A percentile compares a stretch with the other conserved stretches of the same genome.
Conservation (phyloP, 1,284 basidiomycete genomes). For the Malassezia sp. region DNA sequence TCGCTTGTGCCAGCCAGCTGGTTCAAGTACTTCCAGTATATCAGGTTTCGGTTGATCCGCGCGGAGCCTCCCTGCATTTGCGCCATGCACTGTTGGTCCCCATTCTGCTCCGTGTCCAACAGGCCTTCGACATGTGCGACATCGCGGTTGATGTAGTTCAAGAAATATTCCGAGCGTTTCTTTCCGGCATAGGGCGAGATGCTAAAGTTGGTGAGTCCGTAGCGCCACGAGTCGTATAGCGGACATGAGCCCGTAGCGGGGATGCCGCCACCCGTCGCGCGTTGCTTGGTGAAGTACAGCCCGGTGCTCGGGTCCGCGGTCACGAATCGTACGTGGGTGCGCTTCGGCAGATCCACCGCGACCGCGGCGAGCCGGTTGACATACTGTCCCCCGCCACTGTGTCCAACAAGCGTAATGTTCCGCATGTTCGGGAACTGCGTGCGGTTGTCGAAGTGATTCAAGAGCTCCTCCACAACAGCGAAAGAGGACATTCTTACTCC, state of each 20-base stretch:
- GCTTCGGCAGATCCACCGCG: neutral
- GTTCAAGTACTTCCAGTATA: slow-evolving; percentile 39
- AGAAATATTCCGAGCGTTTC: slow-evolving; percentile 10
- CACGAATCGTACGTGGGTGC: slow-evolving; percentile 25
- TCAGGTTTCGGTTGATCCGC: slow-evolving; percentile 19
- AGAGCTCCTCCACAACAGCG: slow-evolving; percentile 20
- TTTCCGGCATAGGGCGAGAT: neutral
- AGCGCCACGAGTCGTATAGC: slow-evolving; percentile 27
- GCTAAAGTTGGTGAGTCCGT: slow-evolving; percentile 18
- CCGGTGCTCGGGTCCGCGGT: slow-evolving; percentile 27
- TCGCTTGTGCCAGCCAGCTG: slow-evolving; percentile 17
- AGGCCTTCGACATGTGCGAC: slow-evolving; percentile 27
- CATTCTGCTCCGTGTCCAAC: slow-evolving; percentile 16
- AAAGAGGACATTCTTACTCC: slow-evolving; percentile 16
- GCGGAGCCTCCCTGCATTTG: slow-evolving; percentile 20
- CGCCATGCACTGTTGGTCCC: slow-evolving; percentile 36
- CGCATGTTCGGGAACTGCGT: slow-evolving; percentile 26
- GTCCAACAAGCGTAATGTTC: slow-evolving; percentile 31
- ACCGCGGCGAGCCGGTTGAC: slow-evolving; percentile 25
- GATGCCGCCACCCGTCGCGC: slow-evolving; percentile 15
- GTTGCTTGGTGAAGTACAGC: slow-evolving; percentile 32
- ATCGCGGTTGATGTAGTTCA: slow-evolving; percentile 22
- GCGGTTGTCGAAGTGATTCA: slow-evolving; percentile 17
- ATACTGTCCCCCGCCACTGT: slow-evolving; percentile 35
- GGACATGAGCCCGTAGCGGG: slow-evolving; percentile 16